Evolutionary conservation across 2,329 filamentous ascomycete species (phyloP), one percentile per base, ranked within the genome.

Genomic region (Aspergillus felis): DNA sequence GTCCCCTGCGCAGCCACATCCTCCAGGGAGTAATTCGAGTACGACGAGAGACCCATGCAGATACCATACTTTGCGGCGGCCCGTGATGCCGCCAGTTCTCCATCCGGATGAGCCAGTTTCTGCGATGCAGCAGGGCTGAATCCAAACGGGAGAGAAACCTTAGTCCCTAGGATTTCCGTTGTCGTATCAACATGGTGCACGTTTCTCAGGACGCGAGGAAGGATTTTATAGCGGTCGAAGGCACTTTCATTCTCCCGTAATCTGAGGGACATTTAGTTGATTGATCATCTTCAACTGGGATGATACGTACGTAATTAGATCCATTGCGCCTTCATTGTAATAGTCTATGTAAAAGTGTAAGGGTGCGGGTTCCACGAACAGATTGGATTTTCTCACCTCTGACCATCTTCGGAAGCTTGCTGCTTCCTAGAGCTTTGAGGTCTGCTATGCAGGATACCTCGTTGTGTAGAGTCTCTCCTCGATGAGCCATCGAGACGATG

Each of bases 91-190:
- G 76, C 82, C 1, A 78, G 54, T 61, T 84, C 82, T 9, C 82
- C 82, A 35, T 83, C 81, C 0, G 74, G 69, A 60, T 84, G 81
- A 1, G 81, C 82, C 10, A 84, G 71, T 35, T 75, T 73, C 58
- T 84, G 82, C 66, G 82, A 79, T 2, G 81, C 83, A 0, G 82
- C 77, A 0, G 82, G 83, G 3, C 78, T 77, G 42, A 85, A 79
- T 10, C 81, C 81, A 2, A 86, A 70, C 0, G 84, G 83, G 2
- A 85, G 74, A 1, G 74, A 66, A 52, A 80, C 74, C 57, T 73
- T 74, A 1, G 62, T 70, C 1, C 78, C 79, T 8, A 82, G 76
- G 3, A 83, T 73, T 0, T 71, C 73, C 0, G 78, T 79, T 0
- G 71, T 74, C 0, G 76, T 78, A 57, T 78, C 74, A 54, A 79